Conservation (phyloP, 345 rosid genomes). For the Citrus sp. region DNA sequence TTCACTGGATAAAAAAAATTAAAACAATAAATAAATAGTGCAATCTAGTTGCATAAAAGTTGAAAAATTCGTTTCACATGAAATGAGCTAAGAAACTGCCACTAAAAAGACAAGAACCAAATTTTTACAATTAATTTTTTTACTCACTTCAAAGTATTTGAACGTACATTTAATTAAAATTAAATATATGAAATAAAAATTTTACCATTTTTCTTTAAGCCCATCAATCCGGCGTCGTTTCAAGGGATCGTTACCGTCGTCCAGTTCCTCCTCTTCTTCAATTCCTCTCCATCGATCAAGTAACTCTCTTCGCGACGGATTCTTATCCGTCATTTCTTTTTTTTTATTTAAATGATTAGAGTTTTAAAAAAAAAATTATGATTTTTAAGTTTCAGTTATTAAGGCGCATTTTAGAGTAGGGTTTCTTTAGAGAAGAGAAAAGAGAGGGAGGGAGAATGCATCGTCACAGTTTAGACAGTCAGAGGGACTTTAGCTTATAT, state of each 20-base stretch:
- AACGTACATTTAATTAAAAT: background rate
- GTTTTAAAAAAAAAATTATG: background rate
- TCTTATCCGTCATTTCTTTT: constrained; percentile 35
- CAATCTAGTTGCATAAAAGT: background rate
- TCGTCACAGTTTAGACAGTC: background rate
- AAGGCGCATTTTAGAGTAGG: background rate
- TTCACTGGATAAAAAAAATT: background rate
- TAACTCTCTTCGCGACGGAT: constrained; percentile 43
- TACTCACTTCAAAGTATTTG: background rate
- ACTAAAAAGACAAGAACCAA: background rate
- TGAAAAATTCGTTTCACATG: background rate
- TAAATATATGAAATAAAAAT: background rate
- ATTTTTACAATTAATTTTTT: background rate
- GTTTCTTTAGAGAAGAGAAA: background rate
- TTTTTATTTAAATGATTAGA: background rate
- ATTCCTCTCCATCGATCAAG: constrained; percentile 72
- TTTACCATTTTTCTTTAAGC: constrained; percentile 80
- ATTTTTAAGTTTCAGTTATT: background rate
- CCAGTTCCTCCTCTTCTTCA: constrained; percentile 70
- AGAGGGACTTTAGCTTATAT: background rate
- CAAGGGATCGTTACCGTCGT: constrained; percentile 44
- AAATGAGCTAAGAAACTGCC: background rate
- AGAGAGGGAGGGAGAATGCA: constrained; percentile 1
- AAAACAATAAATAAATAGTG: background rate
- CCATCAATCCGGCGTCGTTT: constrained; percentile 43